phyloP scores from a whole-genome alignment of 2,329 filamentous ascomycete species.

The Penicillium sp. region DNA sequence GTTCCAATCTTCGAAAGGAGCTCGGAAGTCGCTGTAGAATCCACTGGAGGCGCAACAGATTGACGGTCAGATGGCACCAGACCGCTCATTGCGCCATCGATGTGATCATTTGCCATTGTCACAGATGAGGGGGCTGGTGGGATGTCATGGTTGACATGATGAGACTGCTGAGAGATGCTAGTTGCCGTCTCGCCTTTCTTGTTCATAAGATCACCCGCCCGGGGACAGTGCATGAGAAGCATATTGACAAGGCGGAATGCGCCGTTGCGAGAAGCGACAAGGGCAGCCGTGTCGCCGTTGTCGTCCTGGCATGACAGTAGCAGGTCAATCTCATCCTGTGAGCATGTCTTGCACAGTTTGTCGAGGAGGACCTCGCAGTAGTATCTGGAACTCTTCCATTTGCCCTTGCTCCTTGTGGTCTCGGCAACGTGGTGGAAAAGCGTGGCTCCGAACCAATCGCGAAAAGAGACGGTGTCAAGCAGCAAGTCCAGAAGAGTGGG shows the following conservation, averaged over 20 bases:
- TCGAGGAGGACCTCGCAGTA: constrained; percentile 91
- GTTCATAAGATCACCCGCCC: constrained; percentile 76
- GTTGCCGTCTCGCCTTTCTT: constrained; percentile 78
- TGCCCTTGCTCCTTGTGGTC: constrained; percentile 80
- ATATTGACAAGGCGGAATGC: constrained; percentile 71
- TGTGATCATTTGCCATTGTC: constrained; percentile 40
- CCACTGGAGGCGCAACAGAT: constrained; percentile 36
- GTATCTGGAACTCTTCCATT: constrained; percentile 84
- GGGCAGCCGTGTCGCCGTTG: constrained; percentile 86
- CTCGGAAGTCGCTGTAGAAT: constrained; percentile 61
- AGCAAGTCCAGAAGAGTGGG: constrained; percentile 79
- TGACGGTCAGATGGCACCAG: constrained; percentile 32
- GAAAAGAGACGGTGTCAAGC: constrained; percentile 72
- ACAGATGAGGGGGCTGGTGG: constrained; percentile 69
- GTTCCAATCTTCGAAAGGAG: constrained; percentile 68
- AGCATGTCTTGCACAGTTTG: constrained; percentile 73
- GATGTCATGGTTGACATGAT: constrained; percentile 60
- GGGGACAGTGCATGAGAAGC: constrained; percentile 72
- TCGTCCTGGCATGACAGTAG: constrained; percentile 79
- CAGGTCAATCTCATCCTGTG: constrained; percentile 71
- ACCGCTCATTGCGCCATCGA: constrained; percentile 28
- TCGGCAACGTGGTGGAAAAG: constrained; percentile 93
- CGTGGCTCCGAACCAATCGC: constrained; percentile 78
- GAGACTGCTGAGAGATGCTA: constrained; percentile 70
- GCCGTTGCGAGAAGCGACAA: constrained; percentile 79